Percentiles rank a stretch among this genome's conserved stretches.
These are phyloP conservation scores for Umbellularia californica DNA, from an alignment of 164 flowering plant species.

Conservation along the genomic window DNA sequence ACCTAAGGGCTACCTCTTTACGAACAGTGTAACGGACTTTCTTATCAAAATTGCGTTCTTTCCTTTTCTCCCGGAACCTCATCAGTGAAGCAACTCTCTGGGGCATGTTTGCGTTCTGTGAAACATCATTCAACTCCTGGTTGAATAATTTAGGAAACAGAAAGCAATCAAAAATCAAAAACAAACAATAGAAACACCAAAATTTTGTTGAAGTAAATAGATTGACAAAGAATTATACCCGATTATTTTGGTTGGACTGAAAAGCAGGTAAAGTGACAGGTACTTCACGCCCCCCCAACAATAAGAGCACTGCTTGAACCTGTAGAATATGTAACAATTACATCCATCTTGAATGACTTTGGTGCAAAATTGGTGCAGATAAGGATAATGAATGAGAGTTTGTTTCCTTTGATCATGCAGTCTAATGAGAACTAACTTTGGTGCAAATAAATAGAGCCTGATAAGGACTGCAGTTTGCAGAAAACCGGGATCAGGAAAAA, in stretches of 20 bases:
- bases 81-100: conserved; percentile 18
- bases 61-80: conserved; percentile 23
- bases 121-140: conserved; percentile 14
- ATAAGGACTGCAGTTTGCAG: too few relatives aligned
- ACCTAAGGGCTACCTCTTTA: conserved; percentile 23
- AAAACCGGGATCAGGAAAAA: too few relatives aligned
- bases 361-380: not conserved
- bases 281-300: conserved; percentile 64
- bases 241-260: conserved; percentile 27
- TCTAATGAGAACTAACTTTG: too few relatives aligned
- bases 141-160: conserved; percentile 8
- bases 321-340: conserved; percentile 17
- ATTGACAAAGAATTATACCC: conserved; percentile 29
- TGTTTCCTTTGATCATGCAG: too few relatives aligned
- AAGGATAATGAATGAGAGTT: not conserved
- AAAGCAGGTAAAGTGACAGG: conserved; percentile 23
- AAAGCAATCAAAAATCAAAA: not conserved
- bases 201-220: not conserved
- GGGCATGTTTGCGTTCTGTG: conserved; percentile 13
- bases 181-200: not conserved
- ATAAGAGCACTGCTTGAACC: conserved; percentile 71
- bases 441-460: too few relatives aligned
- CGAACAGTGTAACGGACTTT: conserved; percentile 21
- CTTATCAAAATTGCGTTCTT: conserved; percentile 19
- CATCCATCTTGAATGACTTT: not conserved